Evolutionary conservation across 2,329 filamentous ascomycete genomes (phyloP).

Genomic region (Fusarium mexicanum): DNA sequence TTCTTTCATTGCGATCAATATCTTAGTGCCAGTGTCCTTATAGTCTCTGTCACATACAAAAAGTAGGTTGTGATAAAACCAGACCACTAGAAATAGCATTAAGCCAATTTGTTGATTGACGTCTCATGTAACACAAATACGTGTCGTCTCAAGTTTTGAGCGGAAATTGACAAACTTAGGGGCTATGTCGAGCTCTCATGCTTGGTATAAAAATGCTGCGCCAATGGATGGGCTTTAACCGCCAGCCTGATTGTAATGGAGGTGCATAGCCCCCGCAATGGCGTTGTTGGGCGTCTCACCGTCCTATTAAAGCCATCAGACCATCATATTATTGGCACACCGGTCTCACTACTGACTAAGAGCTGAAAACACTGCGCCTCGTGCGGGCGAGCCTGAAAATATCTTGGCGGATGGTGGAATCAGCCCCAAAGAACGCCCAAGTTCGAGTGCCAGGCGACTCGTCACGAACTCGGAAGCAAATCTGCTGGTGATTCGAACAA

Average conservation of each 20-base stretch:
- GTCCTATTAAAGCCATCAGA: not conserved
- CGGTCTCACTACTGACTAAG: not conserved
- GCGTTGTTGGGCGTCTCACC: not conserved
- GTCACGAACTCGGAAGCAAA: not conserved
- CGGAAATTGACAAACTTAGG: not conserved
- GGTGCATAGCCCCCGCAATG: not conserved
- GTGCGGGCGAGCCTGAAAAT: not conserved
- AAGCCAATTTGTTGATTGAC: not conserved
- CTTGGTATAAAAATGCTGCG: not conserved
- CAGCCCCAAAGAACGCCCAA: not conserved
- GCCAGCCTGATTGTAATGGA: not conserved
- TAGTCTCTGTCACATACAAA: not conserved
- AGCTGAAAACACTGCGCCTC: too few relatives aligned
- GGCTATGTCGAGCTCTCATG: not conserved
- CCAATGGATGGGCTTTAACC: not conserved
- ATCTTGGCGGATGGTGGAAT: not conserved
- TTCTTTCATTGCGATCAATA: not conserved
- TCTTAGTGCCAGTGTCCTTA: not conserved
- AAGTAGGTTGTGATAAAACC: not conserved
- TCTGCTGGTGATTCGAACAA: not conserved
- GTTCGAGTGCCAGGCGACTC: not conserved
- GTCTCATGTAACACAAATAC: not conserved
- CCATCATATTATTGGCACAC: not conserved
- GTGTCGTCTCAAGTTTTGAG: not conserved
- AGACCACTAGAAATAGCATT: not conserved